Percentiles rank a stretch among this genome's conserved stretches.
phyloP scores from a whole-genome alignment of 208 protist species.

The Eutreptiella sp. region DNA sequence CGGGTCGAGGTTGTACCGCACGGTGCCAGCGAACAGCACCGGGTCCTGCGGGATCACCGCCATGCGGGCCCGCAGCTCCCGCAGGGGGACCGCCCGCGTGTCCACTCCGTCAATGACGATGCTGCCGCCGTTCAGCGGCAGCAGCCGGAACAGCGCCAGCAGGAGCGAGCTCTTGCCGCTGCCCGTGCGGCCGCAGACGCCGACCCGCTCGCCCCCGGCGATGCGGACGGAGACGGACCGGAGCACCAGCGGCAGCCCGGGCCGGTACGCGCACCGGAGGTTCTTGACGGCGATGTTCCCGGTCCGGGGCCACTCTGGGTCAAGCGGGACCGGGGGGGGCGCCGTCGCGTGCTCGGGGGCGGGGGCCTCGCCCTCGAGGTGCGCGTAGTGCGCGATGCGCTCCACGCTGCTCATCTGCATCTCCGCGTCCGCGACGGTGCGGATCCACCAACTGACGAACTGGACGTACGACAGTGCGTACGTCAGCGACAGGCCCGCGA shows the following conservation, averaged over 20 bases:
- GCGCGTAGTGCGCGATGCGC: conserved; percentile 62
- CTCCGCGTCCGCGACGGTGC: conserved; percentile 48
- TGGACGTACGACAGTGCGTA: too few relatives aligned
- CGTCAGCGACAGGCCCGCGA: conserved; percentile 32
- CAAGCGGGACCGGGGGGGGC: background rate
- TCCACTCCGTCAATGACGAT: conserved; percentile 47
- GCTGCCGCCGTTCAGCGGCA: conserved; percentile 36
- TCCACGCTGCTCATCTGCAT: conserved; percentile 74
- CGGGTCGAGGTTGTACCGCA: conserved; percentile 46
- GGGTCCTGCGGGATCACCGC: conserved; percentile 54
- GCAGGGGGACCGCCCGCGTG: conserved; percentile 40
- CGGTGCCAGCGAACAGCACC: conserved; percentile 47
- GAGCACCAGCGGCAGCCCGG: too few relatives aligned
- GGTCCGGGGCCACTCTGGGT: conserved; percentile 39
- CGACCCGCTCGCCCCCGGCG: conserved; percentile 49
- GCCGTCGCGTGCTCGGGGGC: background rate
- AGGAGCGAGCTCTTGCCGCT: conserved; percentile 52
- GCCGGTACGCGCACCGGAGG: too few relatives aligned
- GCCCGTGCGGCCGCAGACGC: conserved; percentile 68
- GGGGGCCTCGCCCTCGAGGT: conserved; percentile 29
- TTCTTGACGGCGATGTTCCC: too few relatives aligned
- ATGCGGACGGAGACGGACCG: conserved; percentile 35
- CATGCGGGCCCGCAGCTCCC: conserved; percentile 26
- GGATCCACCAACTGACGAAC: conserved; percentile 52
- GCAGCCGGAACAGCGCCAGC: conserved; percentile 60